Evolutionary conservation across 352 stramenopile species (phyloP).

Genomic region (Pythium brachiatum): DNA sequence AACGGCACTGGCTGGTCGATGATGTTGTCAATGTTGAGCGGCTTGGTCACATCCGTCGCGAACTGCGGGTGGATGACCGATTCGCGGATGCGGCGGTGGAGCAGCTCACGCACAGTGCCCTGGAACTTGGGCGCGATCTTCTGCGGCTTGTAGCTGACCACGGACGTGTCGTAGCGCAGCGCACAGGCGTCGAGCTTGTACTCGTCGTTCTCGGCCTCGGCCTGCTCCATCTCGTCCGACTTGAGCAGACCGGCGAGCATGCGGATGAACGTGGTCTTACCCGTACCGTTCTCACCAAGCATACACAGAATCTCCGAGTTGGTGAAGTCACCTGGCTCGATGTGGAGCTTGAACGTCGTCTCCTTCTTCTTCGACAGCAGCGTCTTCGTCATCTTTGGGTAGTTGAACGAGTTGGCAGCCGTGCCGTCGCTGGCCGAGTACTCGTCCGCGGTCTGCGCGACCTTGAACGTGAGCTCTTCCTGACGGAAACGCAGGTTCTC

Average conservation of each 20-base stretch:
- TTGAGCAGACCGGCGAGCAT: slow-evolving; percentile 99
- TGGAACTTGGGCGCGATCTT: slow-evolving; percentile 96
- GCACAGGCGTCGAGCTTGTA: slow-evolving; percentile 75
- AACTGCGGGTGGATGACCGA: slow-evolving; percentile 99
- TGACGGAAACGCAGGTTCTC: slow-evolving; percentile 99
- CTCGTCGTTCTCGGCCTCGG: slow-evolving; percentile 62
- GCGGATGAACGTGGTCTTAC: slow-evolving; percentile 99
- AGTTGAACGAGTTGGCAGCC: slow-evolving; percentile 92
- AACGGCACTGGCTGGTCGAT: slow-evolving; percentile 98
- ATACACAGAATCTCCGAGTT: slow-evolving; percentile 99
- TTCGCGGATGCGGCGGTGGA: slow-evolving; percentile 98
- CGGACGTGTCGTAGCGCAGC: slow-evolving; percentile 80
- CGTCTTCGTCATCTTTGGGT: slow-evolving; percentile 99
- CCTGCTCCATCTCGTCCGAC: slow-evolving; percentile 94
- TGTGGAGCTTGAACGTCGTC: slow-evolving; percentile 96
- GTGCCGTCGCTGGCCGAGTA: slow-evolving; percentile 81
- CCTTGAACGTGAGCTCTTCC: slow-evolving; percentile 98
- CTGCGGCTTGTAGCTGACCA: slow-evolving; percentile 98
- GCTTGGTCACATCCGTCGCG: slow-evolving; percentile 98
- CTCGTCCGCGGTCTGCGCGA: slow-evolving; percentile 92
- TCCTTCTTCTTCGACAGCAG: slow-evolving; percentile 93
- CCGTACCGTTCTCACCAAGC: slow-evolving; percentile 99
- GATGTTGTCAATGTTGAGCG: slow-evolving; percentile 97
- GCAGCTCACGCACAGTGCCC: slow-evolving; percentile 96
- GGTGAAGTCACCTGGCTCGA: slow-evolving; percentile 96